Percentiles rank a stretch among this genome's conserved stretches.
These are phyloP conservation scores for Mucor racemosus DNA, from an alignment of 371 early-diverging fungal genomes.

Conservation along the genomic window DNA sequence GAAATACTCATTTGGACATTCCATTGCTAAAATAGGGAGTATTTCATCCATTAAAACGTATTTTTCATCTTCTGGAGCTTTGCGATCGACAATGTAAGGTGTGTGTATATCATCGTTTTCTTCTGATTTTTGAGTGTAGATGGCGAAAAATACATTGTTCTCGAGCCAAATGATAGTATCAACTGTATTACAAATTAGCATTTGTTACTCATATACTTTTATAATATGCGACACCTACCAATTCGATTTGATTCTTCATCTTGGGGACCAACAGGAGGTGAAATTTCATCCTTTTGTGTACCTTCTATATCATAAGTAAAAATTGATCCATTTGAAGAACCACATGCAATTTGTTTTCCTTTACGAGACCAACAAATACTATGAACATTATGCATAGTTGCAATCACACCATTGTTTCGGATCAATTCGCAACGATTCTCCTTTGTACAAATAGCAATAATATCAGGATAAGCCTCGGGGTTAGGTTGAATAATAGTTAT, in stretches of 20 bases:
- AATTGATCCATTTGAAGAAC: slow-evolving; percentile 36
- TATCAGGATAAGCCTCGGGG: slow-evolving; percentile 39
- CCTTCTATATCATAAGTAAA: slow-evolving; percentile 40
- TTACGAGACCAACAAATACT: slow-evolving; percentile 60
- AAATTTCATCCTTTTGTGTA: slow-evolving; percentile 23
- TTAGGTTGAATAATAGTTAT: slow-evolving; percentile 47
- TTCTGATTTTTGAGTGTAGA: slow-evolving; percentile 21
- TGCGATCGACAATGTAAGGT: slow-evolving; percentile 20
- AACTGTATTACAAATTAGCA: slow-evolving; percentile 25
- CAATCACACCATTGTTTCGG: slow-evolving; percentile 20
- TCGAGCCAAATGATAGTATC: slow-evolving; percentile 49
- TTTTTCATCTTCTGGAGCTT: background rate
- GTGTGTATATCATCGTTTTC: background rate
- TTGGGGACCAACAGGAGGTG: background rate
- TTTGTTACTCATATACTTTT: background rate
- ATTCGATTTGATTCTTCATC: background rate
- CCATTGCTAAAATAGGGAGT: slow-evolving; percentile 34
- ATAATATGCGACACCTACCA: background rate
- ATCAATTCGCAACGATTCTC: slow-evolving; percentile 31
- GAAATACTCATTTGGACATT: slow-evolving; percentile 38
- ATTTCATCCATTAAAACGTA: slow-evolving; percentile 33
- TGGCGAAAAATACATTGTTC: slow-evolving; percentile 37
- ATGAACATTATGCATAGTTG: slow-evolving; percentile 20
- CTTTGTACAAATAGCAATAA: slow-evolving; percentile 34
- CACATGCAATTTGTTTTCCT: slow-evolving; percentile 57